These are phyloP conservation scores for Quercus lobata DNA, from an alignment of 331 rosid species.

Conservation along the genomic window DNA sequence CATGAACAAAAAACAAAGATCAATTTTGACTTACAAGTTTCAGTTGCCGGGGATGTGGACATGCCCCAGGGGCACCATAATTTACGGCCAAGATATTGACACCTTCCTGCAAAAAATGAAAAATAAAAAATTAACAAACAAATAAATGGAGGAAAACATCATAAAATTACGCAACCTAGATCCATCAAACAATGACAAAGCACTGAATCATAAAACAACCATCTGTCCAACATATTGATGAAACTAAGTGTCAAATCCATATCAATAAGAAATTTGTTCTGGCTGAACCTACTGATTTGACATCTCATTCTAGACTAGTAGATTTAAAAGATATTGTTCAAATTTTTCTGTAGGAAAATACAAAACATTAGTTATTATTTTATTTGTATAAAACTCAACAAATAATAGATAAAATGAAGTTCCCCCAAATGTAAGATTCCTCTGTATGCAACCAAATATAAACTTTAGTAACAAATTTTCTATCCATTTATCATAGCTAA, in stretches of 20 bases:
- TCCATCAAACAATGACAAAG: background rate
- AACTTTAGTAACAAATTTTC: too few species aligned
- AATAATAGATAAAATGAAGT: too few species aligned
- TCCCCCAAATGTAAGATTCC: too few species aligned
- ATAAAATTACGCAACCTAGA: background rate
- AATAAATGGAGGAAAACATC: background rate
- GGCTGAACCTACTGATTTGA: background rate
- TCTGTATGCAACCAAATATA: too few species aligned
- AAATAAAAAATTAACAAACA: constrained; percentile 6
- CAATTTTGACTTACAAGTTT: constrained; percentile 54
- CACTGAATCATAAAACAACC: background rate
- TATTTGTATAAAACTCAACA: too few species aligned
- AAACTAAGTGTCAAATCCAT: background rate
- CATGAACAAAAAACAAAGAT: constrained; percentile 4
- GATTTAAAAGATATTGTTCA: too few species aligned
- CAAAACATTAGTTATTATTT: too few species aligned
- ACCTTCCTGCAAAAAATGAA: constrained; percentile 60
- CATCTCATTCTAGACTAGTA: background rate
- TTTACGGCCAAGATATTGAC: constrained; percentile 78
- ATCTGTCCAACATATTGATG: background rate
- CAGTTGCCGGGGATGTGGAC: constrained; percentile 79
- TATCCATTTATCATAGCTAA: too few species aligned
- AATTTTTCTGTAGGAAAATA: too few species aligned
- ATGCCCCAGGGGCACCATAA: constrained; percentile 84
- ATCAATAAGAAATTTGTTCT: background rate